phyloP scores from a whole-genome alignment of 441 rosid species.

The Sinapis alba region DNA sequence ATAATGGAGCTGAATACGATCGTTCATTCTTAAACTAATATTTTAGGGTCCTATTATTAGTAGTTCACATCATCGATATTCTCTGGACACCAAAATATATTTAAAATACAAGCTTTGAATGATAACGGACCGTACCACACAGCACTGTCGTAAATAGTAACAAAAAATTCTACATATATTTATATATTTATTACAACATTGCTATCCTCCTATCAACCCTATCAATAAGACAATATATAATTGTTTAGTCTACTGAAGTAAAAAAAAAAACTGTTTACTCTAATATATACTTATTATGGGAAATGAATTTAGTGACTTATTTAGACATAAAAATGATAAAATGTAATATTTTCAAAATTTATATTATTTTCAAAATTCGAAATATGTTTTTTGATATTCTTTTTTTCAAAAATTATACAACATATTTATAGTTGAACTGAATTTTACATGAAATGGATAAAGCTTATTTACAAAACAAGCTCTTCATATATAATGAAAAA shows the following conservation, averaged over 20 bases:
- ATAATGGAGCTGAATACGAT: constrained; percentile 34
- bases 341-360: background rate
- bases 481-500: background rate
- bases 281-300: background rate
- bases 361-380: background rate
- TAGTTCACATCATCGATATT: constrained; percentile 2
- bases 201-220: too few species aligned
- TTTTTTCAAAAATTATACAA: background rate
- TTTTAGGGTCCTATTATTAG: constrained; percentile 9
- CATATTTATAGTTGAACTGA: background rate
- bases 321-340: background rate
- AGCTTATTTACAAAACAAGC: background rate
- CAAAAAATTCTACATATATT: too few species aligned
- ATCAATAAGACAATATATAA: background rate
- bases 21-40: constrained; percentile 9
- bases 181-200: too few species aligned
- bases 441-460: background rate
- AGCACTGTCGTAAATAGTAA: too few species aligned
- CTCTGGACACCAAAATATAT: background rate
- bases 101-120: too few species aligned
- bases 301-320: too few species aligned
- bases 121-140: too few species aligned
- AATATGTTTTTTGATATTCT: background rate
- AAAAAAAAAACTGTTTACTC: background rate
- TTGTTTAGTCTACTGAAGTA: background rate